These are phyloP conservation scores for Yarrowia yakushimensis DNA, from an alignment of 805 yeast genomes.

Conservation along the genomic window DNA sequence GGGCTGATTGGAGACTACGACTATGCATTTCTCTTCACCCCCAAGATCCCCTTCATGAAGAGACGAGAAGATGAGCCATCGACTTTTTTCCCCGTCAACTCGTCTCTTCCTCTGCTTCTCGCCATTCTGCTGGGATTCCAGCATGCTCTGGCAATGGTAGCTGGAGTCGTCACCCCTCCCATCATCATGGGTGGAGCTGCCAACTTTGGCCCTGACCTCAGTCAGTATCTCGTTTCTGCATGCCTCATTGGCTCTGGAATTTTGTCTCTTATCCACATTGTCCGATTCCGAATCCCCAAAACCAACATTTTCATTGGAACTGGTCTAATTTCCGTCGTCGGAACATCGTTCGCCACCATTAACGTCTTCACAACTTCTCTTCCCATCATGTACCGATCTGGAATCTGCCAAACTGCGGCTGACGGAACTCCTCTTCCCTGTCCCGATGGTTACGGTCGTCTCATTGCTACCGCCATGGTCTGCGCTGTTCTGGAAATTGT, in stretches of 20 bases:
- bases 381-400: constrained; percentile 74
- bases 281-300: constrained; percentile 69
- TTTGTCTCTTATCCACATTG: constrained; percentile 69
- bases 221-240: constrained; percentile 68
- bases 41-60: constrained; percentile 66
- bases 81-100: constrained; percentile 79
- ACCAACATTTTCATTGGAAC: constrained; percentile 83
- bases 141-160: constrained; percentile 86
- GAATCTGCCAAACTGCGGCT: constrained; percentile 55
- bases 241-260: constrained; percentile 68
- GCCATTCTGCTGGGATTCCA: constrained; percentile 81
- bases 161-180: constrained; percentile 89
- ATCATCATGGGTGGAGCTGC: constrained; percentile 64
- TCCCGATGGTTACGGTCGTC: constrained; percentile 84
- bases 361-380: constrained; percentile 71
- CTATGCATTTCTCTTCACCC: constrained; percentile 74
- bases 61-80: constrained; percentile 49
- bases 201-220: constrained; percentile 47
- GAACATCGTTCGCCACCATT: constrained; percentile 86
- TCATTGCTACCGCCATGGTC: constrained; percentile 70
- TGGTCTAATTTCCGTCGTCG: constrained; percentile 84
- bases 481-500: constrained; percentile 73
- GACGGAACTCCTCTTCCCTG: constrained; percentile 70
- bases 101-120: constrained; percentile 72
- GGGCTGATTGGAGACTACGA: constrained; percentile 88